These are phyloP conservation scores for Raffaelea ambrosiae DNA, from an alignment of 2,329 filamentous ascomycete species.

Conservation along the genomic window DNA sequence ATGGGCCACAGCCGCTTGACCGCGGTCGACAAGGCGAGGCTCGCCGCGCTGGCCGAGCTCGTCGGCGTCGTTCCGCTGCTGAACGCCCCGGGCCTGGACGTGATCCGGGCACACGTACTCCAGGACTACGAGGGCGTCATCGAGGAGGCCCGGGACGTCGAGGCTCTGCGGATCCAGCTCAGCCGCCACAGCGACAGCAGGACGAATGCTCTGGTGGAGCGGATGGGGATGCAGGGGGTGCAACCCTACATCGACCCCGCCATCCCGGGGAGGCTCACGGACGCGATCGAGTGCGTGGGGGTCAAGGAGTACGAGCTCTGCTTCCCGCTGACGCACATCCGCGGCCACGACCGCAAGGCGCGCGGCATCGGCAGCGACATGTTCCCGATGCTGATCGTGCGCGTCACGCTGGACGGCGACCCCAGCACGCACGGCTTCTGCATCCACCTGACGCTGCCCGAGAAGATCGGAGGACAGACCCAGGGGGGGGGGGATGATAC, in stretches of 20 bases:
- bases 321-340: conserved; percentile 14
- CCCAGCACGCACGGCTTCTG: conserved; percentile 13
- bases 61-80: conserved; percentile 5
- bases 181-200: conserved; percentile 3
- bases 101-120: conserved; percentile 7
- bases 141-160: conserved; percentile 9
- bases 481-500: no score
- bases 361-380: conserved; percentile 12
- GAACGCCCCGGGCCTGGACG: conserved; percentile 6
- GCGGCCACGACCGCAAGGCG: conserved; percentile 9
- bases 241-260: conserved; percentile 7
- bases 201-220: conserved; percentile 5
- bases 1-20: conserved; percentile 7
- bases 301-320: conserved; percentile 14
- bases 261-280: conserved; percentile 12
- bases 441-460: conserved; percentile 13
- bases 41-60: conserved; percentile 8
- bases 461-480: not conserved
- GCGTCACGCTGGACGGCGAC: conserved; percentile 8
- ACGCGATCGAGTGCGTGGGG: conserved; percentile 13
- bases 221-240: conserved; percentile 12
- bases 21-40: conserved; percentile 6
- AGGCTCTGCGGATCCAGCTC: conserved; percentile 11
- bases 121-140: conserved; percentile 12
- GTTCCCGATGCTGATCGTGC: conserved; percentile 14